Evolutionary conservation across 106 monocot genomes (phyloP).

Genomic region (Dioscorea dumetorum): DNA sequence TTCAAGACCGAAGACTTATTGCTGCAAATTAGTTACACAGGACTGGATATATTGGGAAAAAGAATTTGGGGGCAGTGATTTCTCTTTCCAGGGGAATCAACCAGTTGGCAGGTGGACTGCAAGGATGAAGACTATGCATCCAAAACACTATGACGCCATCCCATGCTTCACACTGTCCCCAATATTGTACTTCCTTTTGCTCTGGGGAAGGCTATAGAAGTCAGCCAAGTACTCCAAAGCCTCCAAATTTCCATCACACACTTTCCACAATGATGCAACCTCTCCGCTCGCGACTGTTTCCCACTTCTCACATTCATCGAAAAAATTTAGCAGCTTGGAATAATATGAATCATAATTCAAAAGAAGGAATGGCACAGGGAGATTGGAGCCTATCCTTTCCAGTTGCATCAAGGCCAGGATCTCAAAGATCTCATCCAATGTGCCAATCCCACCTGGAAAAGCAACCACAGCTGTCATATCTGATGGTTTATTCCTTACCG

Average conservation of each 20-base stretch:
- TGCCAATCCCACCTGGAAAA: conserved; percentile 89
- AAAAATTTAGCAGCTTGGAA: conserved; percentile 69
- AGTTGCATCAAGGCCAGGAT: conserved; percentile 81
- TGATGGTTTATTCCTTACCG: conserved; percentile 42
- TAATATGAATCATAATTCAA: conserved; percentile 90
- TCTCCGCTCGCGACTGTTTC: conserved; percentile 64
- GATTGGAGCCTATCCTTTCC: conserved; percentile 67
- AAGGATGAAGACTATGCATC: too few relatives aligned
- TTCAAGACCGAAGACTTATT: too few relatives aligned
- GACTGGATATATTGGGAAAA: too few relatives aligned
- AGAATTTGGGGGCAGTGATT: too few relatives aligned
- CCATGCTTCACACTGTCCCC: too few relatives aligned
- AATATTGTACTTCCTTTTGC: not conserved
- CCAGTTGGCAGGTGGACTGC: too few relatives aligned
- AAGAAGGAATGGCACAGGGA: conserved; percentile 79
- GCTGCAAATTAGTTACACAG: too few relatives aligned
- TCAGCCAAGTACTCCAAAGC: conserved; percentile 75
- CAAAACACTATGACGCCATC: too few relatives aligned
- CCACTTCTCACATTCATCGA: conserved; percentile 69
- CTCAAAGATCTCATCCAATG: conserved; percentile 89
- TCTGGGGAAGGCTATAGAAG: conserved; percentile 40
- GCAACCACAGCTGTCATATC: conserved; percentile 77
- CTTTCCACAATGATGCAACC: conserved; percentile 69
- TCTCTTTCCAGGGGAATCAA: too few relatives aligned
- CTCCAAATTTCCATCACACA: conserved; percentile 60